Conservation (phyloP, 441 rosid species). For the Jatropha podagrica region DNA sequence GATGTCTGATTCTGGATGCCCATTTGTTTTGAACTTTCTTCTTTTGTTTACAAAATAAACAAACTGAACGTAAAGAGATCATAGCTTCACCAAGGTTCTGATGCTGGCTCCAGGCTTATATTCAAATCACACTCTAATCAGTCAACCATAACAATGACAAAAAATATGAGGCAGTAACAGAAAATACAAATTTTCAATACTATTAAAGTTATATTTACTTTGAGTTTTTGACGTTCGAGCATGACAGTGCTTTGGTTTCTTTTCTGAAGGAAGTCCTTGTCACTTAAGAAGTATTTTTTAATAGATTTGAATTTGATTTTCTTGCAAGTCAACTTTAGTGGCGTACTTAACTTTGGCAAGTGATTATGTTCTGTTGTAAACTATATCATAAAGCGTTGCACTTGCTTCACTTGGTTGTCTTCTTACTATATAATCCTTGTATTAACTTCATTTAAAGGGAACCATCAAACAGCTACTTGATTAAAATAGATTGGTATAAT, state of each 20-base stretch:
- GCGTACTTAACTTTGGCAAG: not conserved
- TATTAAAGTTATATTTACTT: too few species aligned
- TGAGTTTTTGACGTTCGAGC: not conserved
- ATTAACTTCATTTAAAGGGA: not conserved
- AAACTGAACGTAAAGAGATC: not conserved
- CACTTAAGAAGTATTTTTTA: not conserved
- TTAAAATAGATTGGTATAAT: not conserved
- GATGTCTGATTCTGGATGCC: not conserved
- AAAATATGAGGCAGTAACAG: not conserved
- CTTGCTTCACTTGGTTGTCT: not conserved
- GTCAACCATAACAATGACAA: not conserved
- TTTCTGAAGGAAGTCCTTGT: conserved; percentile 8
- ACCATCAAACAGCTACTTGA: not conserved
- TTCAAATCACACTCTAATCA: not conserved
- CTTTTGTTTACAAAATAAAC: not conserved
- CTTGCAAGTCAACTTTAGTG: not conserved
- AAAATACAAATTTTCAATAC: not conserved
- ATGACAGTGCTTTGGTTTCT: not conserved
- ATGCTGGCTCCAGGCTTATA: not conserved
- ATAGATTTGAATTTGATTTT: not conserved
- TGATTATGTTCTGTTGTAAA: not conserved
- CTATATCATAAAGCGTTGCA: not conserved
- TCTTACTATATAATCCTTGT: not conserved
- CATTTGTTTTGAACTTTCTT: not conserved
- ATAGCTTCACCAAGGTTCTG: not conserved